Evolutionary conservation across 306 rosid species (phyloP), one percentile per base, ranked within the genome.

Genomic region (Phaseolus lunatus): DNA sequence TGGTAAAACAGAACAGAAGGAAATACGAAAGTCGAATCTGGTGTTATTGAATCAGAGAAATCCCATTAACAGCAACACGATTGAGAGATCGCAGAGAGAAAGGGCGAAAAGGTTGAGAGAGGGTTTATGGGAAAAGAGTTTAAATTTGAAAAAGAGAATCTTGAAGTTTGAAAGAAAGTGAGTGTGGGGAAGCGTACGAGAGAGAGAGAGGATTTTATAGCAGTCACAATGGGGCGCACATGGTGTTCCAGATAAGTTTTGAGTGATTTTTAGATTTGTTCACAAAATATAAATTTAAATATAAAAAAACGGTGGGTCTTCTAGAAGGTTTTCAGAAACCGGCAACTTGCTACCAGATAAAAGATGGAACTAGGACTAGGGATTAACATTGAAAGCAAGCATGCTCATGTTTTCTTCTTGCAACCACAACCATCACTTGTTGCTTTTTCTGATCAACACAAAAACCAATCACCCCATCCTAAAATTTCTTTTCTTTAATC

Each of bases 291-390:
- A 22, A 23, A 24, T 9, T 0, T 9, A 39, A 39, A 16, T 18
- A 50, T 18, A 10, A 43, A 31, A 12, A 49, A 37, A 26, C n/a
- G 3, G 24, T 52, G 50, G 56, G 57, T 77, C 31, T 82, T 82
- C 85, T 82, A 82, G 85, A 82, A 82, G 85, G 39, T 64, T 70
- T 44, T 53, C 0, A 19, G 13, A 76, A 48, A 75, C 35, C 72
- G 76, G 65, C 68, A 49, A 70, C n/a, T 72, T 39, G 67, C 59
- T n/a, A 16, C 6, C 4, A 24, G 16, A 50, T 20, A 4, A 23
- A 3, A 1, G 1, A 18, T 7, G 4, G 15, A 19, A 22, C 61
- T 1, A 2, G 10, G 6, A 22, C 61, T 1, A 2, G 10, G 6
- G 22, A 13, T 59, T 2, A 15, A 2, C 67, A 15, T 16, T 15